Evolutionary conservation across 805 yeast species (phyloP), one percentile per base, ranked within the genome.

Genomic region (Cyberlindnera subsufficiens): DNA sequence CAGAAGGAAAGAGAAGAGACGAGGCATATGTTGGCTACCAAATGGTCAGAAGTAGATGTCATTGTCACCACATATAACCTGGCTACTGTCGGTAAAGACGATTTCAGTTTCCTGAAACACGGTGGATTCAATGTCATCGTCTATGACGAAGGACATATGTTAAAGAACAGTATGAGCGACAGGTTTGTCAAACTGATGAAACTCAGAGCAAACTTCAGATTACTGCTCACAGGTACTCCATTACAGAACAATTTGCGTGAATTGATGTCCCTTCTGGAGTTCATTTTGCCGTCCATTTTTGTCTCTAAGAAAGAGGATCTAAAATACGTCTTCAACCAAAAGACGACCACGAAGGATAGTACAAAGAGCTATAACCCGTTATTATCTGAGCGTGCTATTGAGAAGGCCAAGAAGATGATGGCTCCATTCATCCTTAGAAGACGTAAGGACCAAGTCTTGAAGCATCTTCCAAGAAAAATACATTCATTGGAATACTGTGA

Each of bases 61-160:
- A 68, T 93, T 56, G 96, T 93, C 1, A 93, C 99, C 2, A 93
- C 99, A 0, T 93, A 93, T 60, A 86, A 85, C 51, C 67, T 93
- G 50, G 96, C 98, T 0, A 80, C 95, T 15, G 96, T 96, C 15
- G 76, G 84, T 37, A 82, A 87, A 52, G 75, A 76, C 37, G 99
- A 93, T 62, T 78, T 80, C 53, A 76, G 82, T 25, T 93, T 93
- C 57, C 70, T 93, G 53, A 79, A 80, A 57, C 72, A 76, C 49
- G 78, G 82, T 55, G 72, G 77, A 18, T 93, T 93, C 63, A 88
- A 93, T 61, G 86, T 84, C 51, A 79, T 95, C 47, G 91, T 93
- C 1, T 93, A 87, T 59, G 99, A 93, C 63, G 99, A 93, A 69
- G 99, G 99, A 2, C 99, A 93, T 63, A 82, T 93, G 86, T 71